Evolutionary conservation across 495 filamentous ascomycete genomes (phyloP).

Genomic region (Podospora pseudopauciseta): DNA sequence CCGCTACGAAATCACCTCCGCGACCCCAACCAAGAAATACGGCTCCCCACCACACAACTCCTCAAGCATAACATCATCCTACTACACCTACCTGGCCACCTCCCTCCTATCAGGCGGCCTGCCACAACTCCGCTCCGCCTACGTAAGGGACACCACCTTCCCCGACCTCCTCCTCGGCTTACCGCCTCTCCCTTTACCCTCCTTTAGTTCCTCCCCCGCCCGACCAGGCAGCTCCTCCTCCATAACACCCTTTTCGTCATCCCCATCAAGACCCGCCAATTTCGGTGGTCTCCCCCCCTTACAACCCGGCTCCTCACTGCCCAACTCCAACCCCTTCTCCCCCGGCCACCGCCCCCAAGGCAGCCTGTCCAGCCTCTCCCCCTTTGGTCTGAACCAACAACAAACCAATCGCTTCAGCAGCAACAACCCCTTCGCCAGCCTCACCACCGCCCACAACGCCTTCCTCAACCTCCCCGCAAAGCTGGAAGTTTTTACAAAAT

Average conservation of each 20-base stretch:
- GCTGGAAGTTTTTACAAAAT: constrained; percentile 78
- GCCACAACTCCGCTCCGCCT: constrained; percentile 68
- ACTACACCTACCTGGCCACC: constrained; percentile 82
- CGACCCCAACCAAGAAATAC: constrained; percentile 53
- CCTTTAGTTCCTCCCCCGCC: constrained; percentile 43
- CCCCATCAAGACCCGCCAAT: constrained; percentile 18
- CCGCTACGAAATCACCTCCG: constrained; percentile 73
- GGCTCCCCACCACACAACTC: no score
- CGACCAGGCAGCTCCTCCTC: constrained; percentile 29
- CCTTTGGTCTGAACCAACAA: constrained; percentile 15
- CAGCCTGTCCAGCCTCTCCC: constrained; percentile 19
- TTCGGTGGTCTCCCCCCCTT: background rate
- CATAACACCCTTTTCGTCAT: constrained; percentile 22
- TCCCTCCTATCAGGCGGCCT: constrained; percentile 74
- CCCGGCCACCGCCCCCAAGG: constrained; percentile 17
- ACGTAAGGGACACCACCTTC: constrained; percentile 80
- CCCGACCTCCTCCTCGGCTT: constrained; percentile 66
- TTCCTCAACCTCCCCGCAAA: constrained; percentile 54
- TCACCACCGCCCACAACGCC: constrained; percentile 20
- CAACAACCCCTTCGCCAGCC: constrained; percentile 51
- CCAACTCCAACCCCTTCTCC: background rate
- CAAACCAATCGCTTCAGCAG: constrained; percentile 40
- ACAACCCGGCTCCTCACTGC: constrained; percentile 14
- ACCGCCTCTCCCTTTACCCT: constrained; percentile 51
- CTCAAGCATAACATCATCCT: constrained; percentile 58